Conservation (phyloP, 225 moss, liverwort and hornwort species). For the Pseudoscleropodium purum region DNA sequence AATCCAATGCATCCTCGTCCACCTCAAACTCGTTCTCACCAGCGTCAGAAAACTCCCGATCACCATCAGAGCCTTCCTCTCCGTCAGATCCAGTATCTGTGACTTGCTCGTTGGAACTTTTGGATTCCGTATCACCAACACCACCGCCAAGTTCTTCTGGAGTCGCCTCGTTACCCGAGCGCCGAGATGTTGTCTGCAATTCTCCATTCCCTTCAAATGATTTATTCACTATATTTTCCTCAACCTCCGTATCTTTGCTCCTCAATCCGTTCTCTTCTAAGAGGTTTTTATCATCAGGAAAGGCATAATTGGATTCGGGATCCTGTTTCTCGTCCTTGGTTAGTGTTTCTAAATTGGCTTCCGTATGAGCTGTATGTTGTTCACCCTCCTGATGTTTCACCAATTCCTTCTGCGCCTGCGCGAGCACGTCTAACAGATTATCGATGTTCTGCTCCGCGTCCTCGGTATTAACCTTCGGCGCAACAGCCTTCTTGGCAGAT, state of each 20-base stretch:
- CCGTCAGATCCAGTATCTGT: conserved; percentile 9
- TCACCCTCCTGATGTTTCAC: conserved; percentile 37
- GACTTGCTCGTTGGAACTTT: background rate
- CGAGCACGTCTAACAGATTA: conserved; percentile 37
- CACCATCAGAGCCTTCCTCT: conserved; percentile 8
- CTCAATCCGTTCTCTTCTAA: conserved; percentile 20
- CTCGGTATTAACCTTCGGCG: conserved; percentile 12
- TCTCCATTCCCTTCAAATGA: conserved; percentile 11
- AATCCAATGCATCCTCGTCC: conserved; percentile 6
- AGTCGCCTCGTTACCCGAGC: background rate
- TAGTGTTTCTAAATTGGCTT: conserved; percentile 25
- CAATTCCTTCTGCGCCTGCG: conserved; percentile 36
- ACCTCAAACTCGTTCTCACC: conserved; percentile 29
- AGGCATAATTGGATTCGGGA: conserved; percentile 15
- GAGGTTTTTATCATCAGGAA: conserved; percentile 6
- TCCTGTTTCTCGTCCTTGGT: conserved; percentile 12
- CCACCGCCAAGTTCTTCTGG: background rate
- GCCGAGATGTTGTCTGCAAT: background rate
- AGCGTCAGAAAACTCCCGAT: conserved; percentile 30
- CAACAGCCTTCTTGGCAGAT: background rate
- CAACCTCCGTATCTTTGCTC: conserved; percentile 25
- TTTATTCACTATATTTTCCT: conserved; percentile 17
- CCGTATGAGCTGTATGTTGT: conserved; percentile 12
- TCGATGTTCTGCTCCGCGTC: conserved; percentile 42
- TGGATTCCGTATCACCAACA: background rate